Conservation (phyloP, 768 basidiomycete species). For the Termitomyces titanicus region DNA sequence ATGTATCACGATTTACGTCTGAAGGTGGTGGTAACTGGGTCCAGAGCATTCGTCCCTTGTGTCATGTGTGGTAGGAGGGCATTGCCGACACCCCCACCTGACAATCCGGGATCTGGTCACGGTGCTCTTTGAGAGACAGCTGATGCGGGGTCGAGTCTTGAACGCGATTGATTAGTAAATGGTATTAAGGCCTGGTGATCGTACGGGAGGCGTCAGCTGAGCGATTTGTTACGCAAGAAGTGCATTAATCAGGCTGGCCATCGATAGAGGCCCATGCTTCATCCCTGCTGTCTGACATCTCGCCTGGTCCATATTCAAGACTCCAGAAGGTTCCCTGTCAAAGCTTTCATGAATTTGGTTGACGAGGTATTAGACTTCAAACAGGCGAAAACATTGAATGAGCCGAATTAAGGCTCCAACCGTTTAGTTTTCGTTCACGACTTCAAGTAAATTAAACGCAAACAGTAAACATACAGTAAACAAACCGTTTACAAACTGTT, state of each 20-base stretch:
- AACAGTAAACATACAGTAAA: too few relatives aligned
- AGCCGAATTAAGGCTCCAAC: too few relatives aligned
- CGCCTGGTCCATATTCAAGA: neutral
- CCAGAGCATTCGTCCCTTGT: slow-evolving; percentile 5
- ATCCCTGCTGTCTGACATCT: neutral
- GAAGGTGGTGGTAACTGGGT: slow-evolving; percentile 1
- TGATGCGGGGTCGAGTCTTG: slow-evolving; percentile 6
- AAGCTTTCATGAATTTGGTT: neutral
- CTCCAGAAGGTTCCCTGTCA: neutral
- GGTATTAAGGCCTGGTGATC: slow-evolving; percentile 12
- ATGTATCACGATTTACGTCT: neutral
- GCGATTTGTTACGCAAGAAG: slow-evolving; percentile 9
- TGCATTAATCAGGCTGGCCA: neutral
- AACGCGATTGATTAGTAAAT: slow-evolving; percentile 9
- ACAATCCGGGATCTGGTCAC: slow-evolving; percentile 9
- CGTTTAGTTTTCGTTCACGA: too few relatives aligned
- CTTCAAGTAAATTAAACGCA: too few relatives aligned
- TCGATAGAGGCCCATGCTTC: neutral
- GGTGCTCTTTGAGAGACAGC: slow-evolving; percentile 8
- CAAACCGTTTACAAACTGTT: too few relatives aligned
- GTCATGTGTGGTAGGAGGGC: slow-evolving; percentile 9
- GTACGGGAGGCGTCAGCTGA: slow-evolving; percentile 12
- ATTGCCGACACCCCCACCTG: slow-evolving; percentile 16
- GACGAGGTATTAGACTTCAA: too few relatives aligned
- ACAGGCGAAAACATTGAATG: too few relatives aligned